Percentiles rank a stretch among this genome's conserved stretches.
phyloP scores from a whole-genome alignment of 257 asterid species.

The Forsythia viridissima region DNA sequence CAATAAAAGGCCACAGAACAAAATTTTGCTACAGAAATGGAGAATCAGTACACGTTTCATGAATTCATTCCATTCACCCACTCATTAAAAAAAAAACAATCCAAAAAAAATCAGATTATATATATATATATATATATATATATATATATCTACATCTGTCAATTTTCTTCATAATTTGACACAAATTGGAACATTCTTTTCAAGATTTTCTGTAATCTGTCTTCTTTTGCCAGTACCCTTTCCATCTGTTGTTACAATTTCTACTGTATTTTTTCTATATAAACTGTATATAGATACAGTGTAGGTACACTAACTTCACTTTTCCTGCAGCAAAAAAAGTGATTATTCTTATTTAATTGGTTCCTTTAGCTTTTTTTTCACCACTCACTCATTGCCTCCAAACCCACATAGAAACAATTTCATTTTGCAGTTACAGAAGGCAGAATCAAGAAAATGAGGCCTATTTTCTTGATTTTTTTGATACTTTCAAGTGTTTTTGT shows the following conservation, averaged over 20 bases:
- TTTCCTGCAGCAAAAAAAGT: not conserved
- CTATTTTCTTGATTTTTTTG: conserved; percentile 31
- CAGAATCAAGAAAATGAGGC: conserved; percentile 27
- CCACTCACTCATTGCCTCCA: not conserved
- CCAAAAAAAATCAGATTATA: no score
- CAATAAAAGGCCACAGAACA: not conserved
- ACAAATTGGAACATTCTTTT: not conserved
- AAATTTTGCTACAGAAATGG: not conserved
- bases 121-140: no score
- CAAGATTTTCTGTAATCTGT: not conserved
- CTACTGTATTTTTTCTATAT: not conserved
- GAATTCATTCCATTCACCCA: not conserved
- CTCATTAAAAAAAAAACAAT: not conserved
- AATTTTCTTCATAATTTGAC: not conserved
- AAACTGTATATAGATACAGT: not conserved
- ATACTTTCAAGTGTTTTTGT: conserved; percentile 30
- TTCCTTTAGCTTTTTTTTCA: not conserved
- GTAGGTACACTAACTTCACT: not conserved
- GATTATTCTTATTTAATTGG: conserved; percentile 2
- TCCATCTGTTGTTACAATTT: no score
- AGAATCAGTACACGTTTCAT: not conserved
- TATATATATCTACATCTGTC: no score
- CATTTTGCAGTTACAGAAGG: not conserved
- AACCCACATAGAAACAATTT: not conserved
- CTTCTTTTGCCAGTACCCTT: not conserved